Base-by-base conservation (phyloP, 805 yeast genomes). In the Pichia thaimueangensis region DNA sequence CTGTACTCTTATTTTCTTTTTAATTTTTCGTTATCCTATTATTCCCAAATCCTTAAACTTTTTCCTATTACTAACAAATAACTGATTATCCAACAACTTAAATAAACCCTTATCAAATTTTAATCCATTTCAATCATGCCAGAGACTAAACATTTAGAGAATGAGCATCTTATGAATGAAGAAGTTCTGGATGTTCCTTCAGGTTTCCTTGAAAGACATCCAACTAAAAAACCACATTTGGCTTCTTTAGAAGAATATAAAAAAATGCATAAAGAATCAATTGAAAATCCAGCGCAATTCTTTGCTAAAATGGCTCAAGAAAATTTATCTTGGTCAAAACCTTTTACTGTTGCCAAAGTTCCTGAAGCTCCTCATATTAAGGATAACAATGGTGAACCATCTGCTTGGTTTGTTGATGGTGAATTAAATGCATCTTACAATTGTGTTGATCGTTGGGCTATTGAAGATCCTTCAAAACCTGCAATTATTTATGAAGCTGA, bases 401-500 rank as follows among this genome's bases (percentile, higher is more conserved):
- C 81, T 17, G 76, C 86, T 27, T 85, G 93, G 93, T 85, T 85
- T 59, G 63, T 83, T 24, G 82, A 81, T 44, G 94, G 94, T 48
- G 78, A 82, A 59, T 67, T 85, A 58, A 85, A 85, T 56, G 94
- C 94, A 15, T 74, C 80, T 39, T 85, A 78, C 67, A 85, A 85
- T 62, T 77, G 86, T 71, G 85, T 85, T 41, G 95, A 85, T 64
- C 74, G 93, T 63, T 84, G 83, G 63, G 94, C 95, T 1, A 68
- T 79, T 42, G 62, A 68, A 30, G 73, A 73, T 57, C 95, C 95
- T 19, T 65, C 80, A 57, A 82, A 82, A 60, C 70, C 78, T 2
- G 94, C 94, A 12, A 69, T 85, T 43, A 73, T 83, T 47, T 85
- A 81, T 63, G 95, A 85, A 68, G 86, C 88, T 41, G 95, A 85